Evolutionary conservation across 176 grass and related monocot genomes (phyloP).

Genomic region (Poa pratensis): DNA sequence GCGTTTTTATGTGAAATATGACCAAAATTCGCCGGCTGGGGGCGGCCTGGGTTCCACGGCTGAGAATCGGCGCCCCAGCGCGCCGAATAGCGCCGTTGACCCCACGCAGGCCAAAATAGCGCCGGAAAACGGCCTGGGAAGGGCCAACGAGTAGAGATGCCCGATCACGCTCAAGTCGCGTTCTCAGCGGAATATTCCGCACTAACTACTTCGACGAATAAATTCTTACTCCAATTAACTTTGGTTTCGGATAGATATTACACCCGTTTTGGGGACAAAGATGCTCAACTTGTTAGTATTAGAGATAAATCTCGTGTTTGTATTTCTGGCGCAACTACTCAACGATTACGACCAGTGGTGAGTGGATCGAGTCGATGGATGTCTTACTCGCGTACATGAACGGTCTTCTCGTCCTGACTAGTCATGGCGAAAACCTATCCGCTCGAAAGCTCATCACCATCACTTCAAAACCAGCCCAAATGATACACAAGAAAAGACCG

Average conservation of each 20-base stretch:
- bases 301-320: background rate
- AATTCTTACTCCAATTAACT: background rate
- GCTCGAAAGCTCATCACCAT: background rate
- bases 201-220: background rate
- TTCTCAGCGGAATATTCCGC: slow-evolving; percentile 14
- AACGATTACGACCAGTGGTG: background rate
- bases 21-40: too few species aligned
- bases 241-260: background rate
- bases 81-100: too few species aligned
- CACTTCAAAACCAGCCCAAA: background rate
- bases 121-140: too few species aligned
- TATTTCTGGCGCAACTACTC: background rate
- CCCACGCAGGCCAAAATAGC: too few species aligned
- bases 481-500: background rate
- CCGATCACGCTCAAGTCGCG: slow-evolving; percentile 13
- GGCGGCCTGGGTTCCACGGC: too few species aligned
- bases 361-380: background rate
- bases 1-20: too few species aligned
- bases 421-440: background rate
- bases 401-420: background rate
- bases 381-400: background rate
- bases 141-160: too few species aligned
- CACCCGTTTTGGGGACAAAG: background rate
- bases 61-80: too few species aligned
- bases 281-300: background rate